Base-by-base conservation (phyloP, 805 yeast genomes). In the Priceomyces carsonii region DNA sequence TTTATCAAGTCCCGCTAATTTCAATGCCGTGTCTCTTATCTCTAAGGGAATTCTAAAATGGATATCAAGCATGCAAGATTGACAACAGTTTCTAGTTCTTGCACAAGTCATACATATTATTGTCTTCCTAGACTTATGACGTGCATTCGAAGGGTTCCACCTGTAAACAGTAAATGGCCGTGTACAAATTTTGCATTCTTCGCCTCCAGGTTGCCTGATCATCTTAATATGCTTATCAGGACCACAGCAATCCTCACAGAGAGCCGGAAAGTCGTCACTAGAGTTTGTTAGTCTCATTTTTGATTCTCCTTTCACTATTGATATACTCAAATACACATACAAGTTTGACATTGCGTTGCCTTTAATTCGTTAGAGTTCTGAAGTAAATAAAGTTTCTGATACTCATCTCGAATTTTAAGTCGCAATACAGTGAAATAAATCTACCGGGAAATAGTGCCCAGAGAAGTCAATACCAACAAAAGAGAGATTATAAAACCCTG, bases 131-230 rank as follows among this genome's bases (percentile, higher is more conserved):
- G 77, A 62, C 30, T 64, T 61, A 13, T 66, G 68, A 6, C 53
- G 41, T 5, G 65, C 69, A 27, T 57, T 64, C 38, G 59, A 61
- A 26, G 60, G 62, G 38, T 73, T 69, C 96, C 96, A 87, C 37
- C 83, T 73, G 54, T 77, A 91, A 1, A 82, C 80, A 0, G 90
- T 82, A 63, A 83, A 91, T 1, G 95, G 89, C 32, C 95, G 62
- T 0, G 95, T 82, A 53, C 98, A 91, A 10, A 85, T 62, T 53
- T 82, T 82, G 56, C 98, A 91, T 53, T 85, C 84, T n/a, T 75
- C 82, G 1, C 96, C 96, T 35, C 73, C 62, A 8, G 62, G 61
- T 39, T 85, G 89, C 44, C 84, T 71, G 1, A 79, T 71, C 84
- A 90, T 78, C 35, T 85, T 77, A n/a, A 83, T 50, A 45, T 81